Conservation (phyloP, 306 rosid species). For the Glycine latifolia region DNA sequence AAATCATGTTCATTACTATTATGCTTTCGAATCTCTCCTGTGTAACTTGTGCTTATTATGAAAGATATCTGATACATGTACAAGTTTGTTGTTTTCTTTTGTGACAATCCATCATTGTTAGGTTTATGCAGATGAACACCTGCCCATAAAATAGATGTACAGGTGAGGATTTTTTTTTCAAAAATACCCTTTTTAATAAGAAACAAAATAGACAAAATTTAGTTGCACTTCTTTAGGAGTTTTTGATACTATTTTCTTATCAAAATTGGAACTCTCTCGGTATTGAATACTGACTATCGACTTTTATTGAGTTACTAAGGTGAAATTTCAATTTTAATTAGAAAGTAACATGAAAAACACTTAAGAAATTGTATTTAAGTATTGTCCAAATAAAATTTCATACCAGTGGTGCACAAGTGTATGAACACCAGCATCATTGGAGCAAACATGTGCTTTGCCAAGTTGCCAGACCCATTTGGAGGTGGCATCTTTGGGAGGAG, state of each 20-base stretch:
- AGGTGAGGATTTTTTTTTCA: neutral
- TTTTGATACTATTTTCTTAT: too few relatives aligned
- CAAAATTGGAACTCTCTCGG: too few relatives aligned
- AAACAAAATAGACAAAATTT: neutral
- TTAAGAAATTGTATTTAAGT: neutral
- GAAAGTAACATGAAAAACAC: neutral
- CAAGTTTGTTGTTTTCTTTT: neutral
- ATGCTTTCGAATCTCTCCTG: neutral
- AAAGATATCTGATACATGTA: neutral
- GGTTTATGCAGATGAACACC: too few relatives aligned
- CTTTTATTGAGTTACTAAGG: too few relatives aligned
- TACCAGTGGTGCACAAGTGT: slow-evolving; percentile 61
- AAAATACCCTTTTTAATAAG: neutral
- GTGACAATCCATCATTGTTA: too few relatives aligned
- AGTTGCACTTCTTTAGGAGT: too few relatives aligned
- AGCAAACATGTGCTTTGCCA: slow-evolving; percentile 55
- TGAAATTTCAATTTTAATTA: neutral
- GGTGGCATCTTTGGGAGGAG: slow-evolving; percentile 51
- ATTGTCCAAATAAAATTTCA: neutral
- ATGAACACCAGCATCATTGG: slow-evolving; percentile 54
- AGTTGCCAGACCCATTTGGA: slow-evolving; percentile 61
- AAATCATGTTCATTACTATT: neutral
- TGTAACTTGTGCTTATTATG: neutral
- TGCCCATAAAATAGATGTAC: neutral
- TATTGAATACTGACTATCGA: too few relatives aligned